Percentiles rank a stretch among this genome's conserved stretches.
These are phyloP conservation scores for Botrytis sinoallii DNA, from an alignment of 2,329 filamentous ascomycete genomes.

Conservation along the genomic window DNA sequence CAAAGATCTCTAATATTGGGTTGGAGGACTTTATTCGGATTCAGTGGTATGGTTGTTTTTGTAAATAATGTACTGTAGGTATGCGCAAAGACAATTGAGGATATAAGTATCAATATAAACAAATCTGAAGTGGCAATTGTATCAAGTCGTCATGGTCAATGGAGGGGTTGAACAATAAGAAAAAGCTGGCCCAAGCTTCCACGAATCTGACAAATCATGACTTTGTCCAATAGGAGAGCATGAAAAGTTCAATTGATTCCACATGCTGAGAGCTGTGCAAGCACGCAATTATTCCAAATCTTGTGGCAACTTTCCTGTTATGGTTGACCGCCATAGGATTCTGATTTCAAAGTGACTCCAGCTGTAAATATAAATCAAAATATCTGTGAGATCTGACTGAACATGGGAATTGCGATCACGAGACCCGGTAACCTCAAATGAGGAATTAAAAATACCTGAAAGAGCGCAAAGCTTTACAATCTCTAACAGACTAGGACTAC, in stretches of 20 bases:
- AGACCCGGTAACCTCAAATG: not conserved
- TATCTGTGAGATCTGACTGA: not conserved
- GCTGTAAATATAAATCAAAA: not conserved
- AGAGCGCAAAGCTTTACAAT: not conserved
- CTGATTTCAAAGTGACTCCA: not conserved
- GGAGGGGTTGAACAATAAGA: not conserved
- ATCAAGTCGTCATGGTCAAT: constrained; percentile 4
- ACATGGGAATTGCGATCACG: not conserved
- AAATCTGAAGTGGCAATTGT: constrained; percentile 13
- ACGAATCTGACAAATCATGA: not conserved
- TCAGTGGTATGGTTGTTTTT: not conserved
- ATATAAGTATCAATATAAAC: constrained; percentile 1
- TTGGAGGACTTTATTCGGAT: not conserved
- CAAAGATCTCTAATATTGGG: not conserved
- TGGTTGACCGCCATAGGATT: constrained; percentile 1
- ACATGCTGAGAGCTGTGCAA: not conserved
- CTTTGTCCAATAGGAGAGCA: not conserved
- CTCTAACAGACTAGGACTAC: not conserved
- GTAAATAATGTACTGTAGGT: not conserved
- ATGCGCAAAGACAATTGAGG: not conserved
- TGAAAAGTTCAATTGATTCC: not conserved
- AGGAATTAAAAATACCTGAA: no score
- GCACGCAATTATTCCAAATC: constrained; percentile 4
- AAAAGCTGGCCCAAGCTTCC: not conserved
- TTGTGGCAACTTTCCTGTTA: not conserved